phyloP scores from a whole-genome alignment of 768 basidiomycete species.

The Dictyophora rubrovolvata region DNA sequence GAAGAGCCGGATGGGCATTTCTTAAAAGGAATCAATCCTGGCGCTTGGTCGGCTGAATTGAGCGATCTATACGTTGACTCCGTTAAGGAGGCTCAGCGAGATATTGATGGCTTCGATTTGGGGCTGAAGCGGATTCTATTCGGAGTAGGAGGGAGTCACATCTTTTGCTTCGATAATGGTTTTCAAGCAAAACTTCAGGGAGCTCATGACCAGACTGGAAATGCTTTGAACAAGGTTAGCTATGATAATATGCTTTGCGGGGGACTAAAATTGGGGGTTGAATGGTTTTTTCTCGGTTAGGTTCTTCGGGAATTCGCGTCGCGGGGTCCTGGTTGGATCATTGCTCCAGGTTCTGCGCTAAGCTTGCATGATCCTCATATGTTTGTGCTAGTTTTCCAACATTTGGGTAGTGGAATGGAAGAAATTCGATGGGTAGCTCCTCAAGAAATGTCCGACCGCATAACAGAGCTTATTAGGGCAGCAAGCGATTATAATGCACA shows the following conservation, averaged over 20 bases:
- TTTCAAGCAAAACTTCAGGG: slow-evolving; percentile 9
- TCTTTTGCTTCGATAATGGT: slow-evolving; percentile 10
- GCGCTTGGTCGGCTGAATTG: slow-evolving; percentile 9
- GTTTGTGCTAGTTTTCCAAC: slow-evolving; percentile 9
- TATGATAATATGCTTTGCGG: not conserved
- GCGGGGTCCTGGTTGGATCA: slow-evolving; percentile 7
- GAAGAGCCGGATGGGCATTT: slow-evolving; percentile 7
- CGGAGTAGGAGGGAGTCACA: slow-evolving; percentile 8
- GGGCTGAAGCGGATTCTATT: slow-evolving; percentile 5
- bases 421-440: slow-evolving; percentile 10
- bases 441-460: slow-evolving; percentile 9
- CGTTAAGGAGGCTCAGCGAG: slow-evolving; percentile 5
- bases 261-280: not conserved
- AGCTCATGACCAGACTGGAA: slow-evolving; percentile 7
- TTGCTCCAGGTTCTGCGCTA: slow-evolving; percentile 7
- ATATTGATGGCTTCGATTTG: slow-evolving; percentile 7
- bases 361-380: slow-evolving; percentile 9
- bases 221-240: slow-evolving; percentile 5
- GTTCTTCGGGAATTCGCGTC: slow-evolving; percentile 6
- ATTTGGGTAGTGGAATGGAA: slow-evolving; percentile 1
- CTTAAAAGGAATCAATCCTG: slow-evolving; percentile 7
- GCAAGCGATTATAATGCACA: slow-evolving; percentile 1
- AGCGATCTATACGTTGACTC: slow-evolving; percentile 6
- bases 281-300: not conserved
- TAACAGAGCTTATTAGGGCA: slow-evolving; percentile 8